phyloP scores from a whole-genome alignment of 345 rosid species.

The Camelina hispida region DNA sequence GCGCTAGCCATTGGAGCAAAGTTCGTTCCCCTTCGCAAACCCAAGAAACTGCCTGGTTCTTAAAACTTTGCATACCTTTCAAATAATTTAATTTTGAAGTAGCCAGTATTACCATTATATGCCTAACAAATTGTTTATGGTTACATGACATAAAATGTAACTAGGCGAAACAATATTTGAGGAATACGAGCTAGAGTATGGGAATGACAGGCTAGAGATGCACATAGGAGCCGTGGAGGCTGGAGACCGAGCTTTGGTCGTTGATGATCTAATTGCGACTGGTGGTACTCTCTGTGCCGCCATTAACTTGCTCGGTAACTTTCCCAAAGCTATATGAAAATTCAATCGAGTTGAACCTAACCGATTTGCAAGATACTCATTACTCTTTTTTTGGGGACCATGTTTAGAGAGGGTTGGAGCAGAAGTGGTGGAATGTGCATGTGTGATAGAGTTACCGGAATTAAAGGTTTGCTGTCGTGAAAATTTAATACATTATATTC shows the following conservation, averaged over 20 bases:
- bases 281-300: slow-evolving; percentile 98
- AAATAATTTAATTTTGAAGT: not conserved
- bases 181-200: slow-evolving; percentile 84
- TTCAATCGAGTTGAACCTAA: not conserved
- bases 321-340: not conserved
- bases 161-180: slow-evolving; percentile 87
- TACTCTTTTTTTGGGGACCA: slow-evolving; percentile 7
- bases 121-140: slow-evolving; percentile 11
- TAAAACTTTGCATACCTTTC: not conserved
- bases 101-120: not conserved
- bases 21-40: slow-evolving; percentile 93
- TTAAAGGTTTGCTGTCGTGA: slow-evolving; percentile 58
- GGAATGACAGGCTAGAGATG: slow-evolving; percentile 89
- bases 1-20: slow-evolving; percentile 98
- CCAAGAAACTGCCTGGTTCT: slow-evolving; percentile 88
- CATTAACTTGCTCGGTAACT: slow-evolving; percentile 81
- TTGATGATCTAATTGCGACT: slow-evolving; percentile 91
- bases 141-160: slow-evolving; percentile 28
- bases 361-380: slow-evolving; percentile 2
- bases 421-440: slow-evolving; percentile 87
- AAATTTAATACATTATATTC: slow-evolving; percentile 38
- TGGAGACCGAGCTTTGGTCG: slow-evolving; percentile 82
- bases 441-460: slow-evolving; percentile 88
- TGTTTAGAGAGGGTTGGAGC: slow-evolving; percentile 84
- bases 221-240: slow-evolving; percentile 86